Conservation (phyloP, 2,329 filamentous ascomycete species). For the Ophiostoma perfectum region DNA sequence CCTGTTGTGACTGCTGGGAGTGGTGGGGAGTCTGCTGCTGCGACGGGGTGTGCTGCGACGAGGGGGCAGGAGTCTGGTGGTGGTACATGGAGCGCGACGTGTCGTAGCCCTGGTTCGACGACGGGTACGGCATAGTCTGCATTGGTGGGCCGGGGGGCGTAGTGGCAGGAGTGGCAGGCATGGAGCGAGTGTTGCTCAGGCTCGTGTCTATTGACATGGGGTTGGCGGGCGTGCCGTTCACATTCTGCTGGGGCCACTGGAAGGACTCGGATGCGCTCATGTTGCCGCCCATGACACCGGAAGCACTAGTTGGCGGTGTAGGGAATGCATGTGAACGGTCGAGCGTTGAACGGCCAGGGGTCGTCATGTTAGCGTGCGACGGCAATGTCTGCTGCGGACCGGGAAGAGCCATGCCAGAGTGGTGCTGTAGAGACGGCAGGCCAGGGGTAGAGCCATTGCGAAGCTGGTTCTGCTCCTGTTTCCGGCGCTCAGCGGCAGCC, state of each 20-base stretch:
- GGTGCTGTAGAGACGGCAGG: conserved; percentile 64
- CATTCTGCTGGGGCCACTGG: conserved; percentile 65
- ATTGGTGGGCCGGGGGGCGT: conserved; percentile 76
- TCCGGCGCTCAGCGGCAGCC: conserved; percentile 73
- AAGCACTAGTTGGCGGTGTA: conserved; percentile 88
- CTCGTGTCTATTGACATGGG: conserved; percentile 76
- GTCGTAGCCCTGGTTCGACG: conserved; percentile 66
- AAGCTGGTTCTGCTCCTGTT: conserved; percentile 66
- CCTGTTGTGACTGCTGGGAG: conserved; percentile 40
- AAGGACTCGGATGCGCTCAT: conserved; percentile 74
- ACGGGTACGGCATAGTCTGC: conserved; percentile 74
- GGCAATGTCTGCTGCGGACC: conserved; percentile 51
- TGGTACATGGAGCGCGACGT: conserved; percentile 71
- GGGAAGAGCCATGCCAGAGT: conserved; percentile 54
- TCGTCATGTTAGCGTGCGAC: conserved; percentile 60
- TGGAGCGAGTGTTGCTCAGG: conserved; percentile 72
- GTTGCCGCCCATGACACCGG: conserved; percentile 64
- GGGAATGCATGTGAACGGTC: conserved; percentile 91
- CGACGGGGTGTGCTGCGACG: conserved; percentile 62
- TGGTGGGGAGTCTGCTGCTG: conserved; percentile 53
- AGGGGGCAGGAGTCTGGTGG: conserved; percentile 59
- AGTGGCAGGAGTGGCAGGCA: conserved; percentile 85
- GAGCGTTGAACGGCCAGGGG: conserved; percentile 60
- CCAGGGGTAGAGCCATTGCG: conserved; percentile 51
- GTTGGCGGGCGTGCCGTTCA: conserved; percentile 59